These are phyloP conservation scores for Penicillium samsonianum DNA, from an alignment of 495 filamentous ascomycete species.

Conservation along the genomic window DNA sequence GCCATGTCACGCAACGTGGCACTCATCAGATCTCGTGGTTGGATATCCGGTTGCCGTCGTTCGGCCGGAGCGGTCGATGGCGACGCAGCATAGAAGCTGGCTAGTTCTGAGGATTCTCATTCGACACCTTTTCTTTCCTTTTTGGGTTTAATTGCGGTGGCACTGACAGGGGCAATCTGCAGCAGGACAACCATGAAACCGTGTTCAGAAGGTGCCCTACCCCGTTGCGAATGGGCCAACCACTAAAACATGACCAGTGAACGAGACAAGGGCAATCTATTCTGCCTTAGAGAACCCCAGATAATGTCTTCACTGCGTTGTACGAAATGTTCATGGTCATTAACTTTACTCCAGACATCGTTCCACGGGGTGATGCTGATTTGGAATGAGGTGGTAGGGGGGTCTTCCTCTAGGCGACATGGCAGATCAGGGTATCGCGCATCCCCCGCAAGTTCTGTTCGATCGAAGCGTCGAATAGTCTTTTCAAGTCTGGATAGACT, in stretches of 20 bases:
- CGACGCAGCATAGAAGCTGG: not conserved
- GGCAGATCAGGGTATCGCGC: not conserved
- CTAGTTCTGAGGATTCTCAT: not conserved
- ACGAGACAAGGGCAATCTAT: not conserved
- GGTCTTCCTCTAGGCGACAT: not conserved
- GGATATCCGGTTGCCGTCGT: not conserved
- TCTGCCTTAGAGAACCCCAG: not conserved
- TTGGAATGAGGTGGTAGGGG: not conserved
- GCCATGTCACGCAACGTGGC: constrained; percentile 1
- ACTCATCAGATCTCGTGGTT: not conserved
- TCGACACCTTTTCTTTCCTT: not conserved
- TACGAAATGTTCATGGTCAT: not conserved
- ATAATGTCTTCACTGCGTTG: not conserved
- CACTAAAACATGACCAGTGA: not conserved
- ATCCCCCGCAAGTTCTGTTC: constrained; percentile 1
- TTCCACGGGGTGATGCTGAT: not conserved
- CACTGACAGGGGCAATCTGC: constrained; percentile 4
- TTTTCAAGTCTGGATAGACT: not conserved
- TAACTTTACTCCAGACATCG: not conserved
- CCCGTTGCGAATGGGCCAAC: not conserved
- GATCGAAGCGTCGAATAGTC: constrained; percentile 5
- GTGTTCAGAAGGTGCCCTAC: not conserved
- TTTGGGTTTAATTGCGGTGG: not conserved
- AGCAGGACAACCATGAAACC: not conserved
- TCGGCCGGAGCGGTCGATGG: constrained; percentile 6